Base-by-base conservation (phyloP, 306 rosid species). In the Albizia julibrissin region DNA sequence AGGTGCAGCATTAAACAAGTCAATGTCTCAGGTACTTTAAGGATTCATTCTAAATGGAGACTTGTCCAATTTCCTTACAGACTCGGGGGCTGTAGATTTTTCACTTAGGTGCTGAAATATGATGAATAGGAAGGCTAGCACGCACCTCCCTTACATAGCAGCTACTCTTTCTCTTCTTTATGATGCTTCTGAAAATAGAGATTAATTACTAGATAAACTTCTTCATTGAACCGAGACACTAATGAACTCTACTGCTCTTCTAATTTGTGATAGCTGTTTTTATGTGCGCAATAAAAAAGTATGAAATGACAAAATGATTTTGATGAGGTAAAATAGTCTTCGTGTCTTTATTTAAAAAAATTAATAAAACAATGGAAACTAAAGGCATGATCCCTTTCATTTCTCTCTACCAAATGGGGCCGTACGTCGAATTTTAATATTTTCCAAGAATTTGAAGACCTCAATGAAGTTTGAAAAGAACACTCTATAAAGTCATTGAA, bases 21-120 rank as follows among this genome's bases (percentile, higher is more conserved):
- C 99, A 67, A 75, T 91, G 91, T 89, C 98, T 82, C 99, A 93
- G 99, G 99, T 93, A 86, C 85, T 24, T 69, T 10, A 76, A 16
- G 24, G 50, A 59, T 74, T 74, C 49, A 24, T 75, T 75, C 68
- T 78, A 83, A 65, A 21, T 76, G 68, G 46, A 77, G 44, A 52
- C 29, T 31, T 37, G 21, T 34, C 24, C 75, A 14, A 29, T 54
- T 76, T 65, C 75, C 33, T 50, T 21, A 11, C 44, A 75, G 21
- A 37, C 39, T 66, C 43, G 44, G 26, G 69, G 47, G 49, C 40
- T 6, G 40, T 37, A 37, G 40, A 37, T 37, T 37, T 37, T 39
- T 12, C 4, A 9, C 27, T 21, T 37, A 68, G 39, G 39, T 8
- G 22, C 73, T 68, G 73, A 68, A 68, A 39, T 39, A 68, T 39